Conservation (phyloP, 306 rosid genomes). For the Casuarina glauca region DNA sequence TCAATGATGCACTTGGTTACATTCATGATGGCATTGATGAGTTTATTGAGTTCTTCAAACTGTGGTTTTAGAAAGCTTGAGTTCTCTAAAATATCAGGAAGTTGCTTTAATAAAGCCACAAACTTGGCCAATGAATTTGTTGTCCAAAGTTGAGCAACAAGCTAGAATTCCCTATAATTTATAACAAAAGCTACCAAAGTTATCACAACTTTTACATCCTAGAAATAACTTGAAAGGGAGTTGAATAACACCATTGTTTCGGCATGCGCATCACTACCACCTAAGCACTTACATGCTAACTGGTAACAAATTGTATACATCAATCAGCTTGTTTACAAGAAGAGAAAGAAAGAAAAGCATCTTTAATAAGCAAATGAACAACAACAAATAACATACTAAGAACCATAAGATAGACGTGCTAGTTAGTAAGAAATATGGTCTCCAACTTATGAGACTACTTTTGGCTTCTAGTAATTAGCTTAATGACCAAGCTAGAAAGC, state of each 20-base stretch:
- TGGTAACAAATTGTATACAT: slow-evolving; percentile 25
- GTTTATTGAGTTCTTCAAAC: slow-evolving; percentile 59
- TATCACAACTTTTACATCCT: slow-evolving; percentile 89
- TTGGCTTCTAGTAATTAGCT: too few species aligned
- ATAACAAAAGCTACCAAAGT: slow-evolving; percentile 78
- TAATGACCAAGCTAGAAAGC: too few species aligned
- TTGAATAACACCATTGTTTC: slow-evolving; percentile 62
- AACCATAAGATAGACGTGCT: too few species aligned
- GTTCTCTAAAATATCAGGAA: slow-evolving; percentile 59
- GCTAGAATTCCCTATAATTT: slow-evolving; percentile 80
- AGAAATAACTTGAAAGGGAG: slow-evolving; percentile 59
- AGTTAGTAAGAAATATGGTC: too few species aligned
- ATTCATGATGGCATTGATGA: slow-evolving; percentile 47
- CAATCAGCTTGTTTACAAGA: background rate
- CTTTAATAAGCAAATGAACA: too few species aligned
- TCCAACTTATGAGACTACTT: too few species aligned
- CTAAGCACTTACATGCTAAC: slow-evolving; percentile 69
- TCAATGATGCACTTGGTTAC: slow-evolving; percentile 59
- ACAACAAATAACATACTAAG: too few species aligned
- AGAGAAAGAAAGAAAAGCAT: background rate
- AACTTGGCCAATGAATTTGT: slow-evolving; percentile 70
- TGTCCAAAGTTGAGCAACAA: slow-evolving; percentile 57
- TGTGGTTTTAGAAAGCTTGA: slow-evolving; percentile 53
- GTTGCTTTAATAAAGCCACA: slow-evolving; percentile 71
- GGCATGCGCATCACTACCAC: slow-evolving; percentile 69